Conservation (phyloP, 805 yeast species). For the Zygosaccharomyces gambellarensis region DNA sequence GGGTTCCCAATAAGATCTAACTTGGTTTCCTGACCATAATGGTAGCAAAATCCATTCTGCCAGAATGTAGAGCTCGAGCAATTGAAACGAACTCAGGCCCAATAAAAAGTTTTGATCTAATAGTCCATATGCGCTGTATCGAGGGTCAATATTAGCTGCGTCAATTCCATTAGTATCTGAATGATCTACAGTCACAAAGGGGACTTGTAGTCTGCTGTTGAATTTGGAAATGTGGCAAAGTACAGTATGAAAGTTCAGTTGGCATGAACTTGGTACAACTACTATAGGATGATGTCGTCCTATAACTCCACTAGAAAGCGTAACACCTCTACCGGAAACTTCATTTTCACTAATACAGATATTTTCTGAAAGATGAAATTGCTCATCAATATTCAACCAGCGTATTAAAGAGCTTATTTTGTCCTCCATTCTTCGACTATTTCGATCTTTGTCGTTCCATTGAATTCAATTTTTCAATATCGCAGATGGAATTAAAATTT, state of each 20-base stretch:
- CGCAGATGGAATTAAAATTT: not conserved
- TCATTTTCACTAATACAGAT: conserved; percentile 40
- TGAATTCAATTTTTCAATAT: not conserved
- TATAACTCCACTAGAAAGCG: conserved; percentile 38
- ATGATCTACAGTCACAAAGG: conserved; percentile 8
- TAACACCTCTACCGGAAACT: conserved; percentile 61
- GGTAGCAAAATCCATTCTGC: conserved; percentile 31
- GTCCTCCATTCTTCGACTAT: conserved; percentile 12
- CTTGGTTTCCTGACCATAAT: conserved; percentile 15
- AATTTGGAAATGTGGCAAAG: conserved; percentile 40
- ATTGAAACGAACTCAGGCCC: conserved; percentile 53
- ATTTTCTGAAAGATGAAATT: conserved; percentile 37
- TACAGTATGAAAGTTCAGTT: conserved; percentile 55
- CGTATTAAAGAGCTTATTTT: conserved; percentile 21
- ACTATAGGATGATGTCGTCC: conserved; percentile 43
- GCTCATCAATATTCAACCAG: conserved; percentile 34
- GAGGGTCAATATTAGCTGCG: conserved; percentile 17
- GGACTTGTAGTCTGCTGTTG: conserved; percentile 23
- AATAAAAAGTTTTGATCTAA: conserved; percentile 37
- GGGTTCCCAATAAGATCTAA: conserved; percentile 58
- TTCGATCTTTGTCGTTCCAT: not conserved
- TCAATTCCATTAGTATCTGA: not conserved
- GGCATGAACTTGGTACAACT: conserved; percentile 51
- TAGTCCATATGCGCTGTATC: conserved; percentile 31
- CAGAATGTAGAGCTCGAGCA: conserved; percentile 44